Percentiles rank a stretch among this genome's conserved stretches.
Evolutionary conservation across 352 stramenopile genomes (phyloP).

Genomic region (Globisporangium radiosum): DNA sequence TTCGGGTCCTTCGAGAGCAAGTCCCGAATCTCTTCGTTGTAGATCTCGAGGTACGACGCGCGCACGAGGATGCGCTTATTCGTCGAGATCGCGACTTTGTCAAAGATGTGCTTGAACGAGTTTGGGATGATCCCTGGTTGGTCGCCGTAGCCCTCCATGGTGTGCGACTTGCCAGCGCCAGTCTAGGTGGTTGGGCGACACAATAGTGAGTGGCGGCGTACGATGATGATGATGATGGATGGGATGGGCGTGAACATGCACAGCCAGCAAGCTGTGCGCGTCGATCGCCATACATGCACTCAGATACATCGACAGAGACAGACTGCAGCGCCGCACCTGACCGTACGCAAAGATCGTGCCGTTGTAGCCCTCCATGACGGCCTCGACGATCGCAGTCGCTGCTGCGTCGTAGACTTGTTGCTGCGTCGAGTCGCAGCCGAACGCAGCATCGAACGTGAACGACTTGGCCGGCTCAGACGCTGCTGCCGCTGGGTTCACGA

Average conservation of each 20-base stretch:
- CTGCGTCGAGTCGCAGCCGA: conserved; percentile 90
- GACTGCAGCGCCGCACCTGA: conserved; percentile 47
- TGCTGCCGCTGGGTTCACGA: conserved; percentile 76
- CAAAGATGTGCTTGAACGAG: conserved; percentile 89
- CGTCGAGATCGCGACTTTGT: conserved; percentile 80
- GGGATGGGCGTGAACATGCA: too few species aligned
- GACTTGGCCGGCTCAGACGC: conserved; percentile 85
- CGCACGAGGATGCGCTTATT: conserved; percentile 95
- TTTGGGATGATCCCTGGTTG: conserved; percentile 87
- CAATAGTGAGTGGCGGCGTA: too few species aligned
- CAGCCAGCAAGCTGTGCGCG: too few species aligned
- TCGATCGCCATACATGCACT: too few species aligned
- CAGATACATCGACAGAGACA: too few species aligned
- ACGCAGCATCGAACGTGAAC: conserved; percentile 97
- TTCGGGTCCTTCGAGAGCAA: conserved; percentile 86
- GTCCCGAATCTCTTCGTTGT: conserved; percentile 97
- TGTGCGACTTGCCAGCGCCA: conserved; percentile 85
- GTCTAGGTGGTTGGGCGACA: conserved; percentile 27
- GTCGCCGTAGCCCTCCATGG: conserved; percentile 80
- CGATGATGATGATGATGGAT: too few species aligned
- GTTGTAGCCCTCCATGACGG: conserved; percentile 86
- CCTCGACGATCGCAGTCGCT: conserved; percentile 87
- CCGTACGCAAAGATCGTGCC: conserved; percentile 85
- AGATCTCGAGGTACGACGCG: conserved; percentile 96
- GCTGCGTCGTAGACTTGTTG: conserved; percentile 91